Percentiles rank a stretch among this genome's conserved stretches.
These are phyloP conservation scores for Begonia loranthoides DNA, from an alignment of 306 rosid species.

Conservation along the genomic window DNA sequence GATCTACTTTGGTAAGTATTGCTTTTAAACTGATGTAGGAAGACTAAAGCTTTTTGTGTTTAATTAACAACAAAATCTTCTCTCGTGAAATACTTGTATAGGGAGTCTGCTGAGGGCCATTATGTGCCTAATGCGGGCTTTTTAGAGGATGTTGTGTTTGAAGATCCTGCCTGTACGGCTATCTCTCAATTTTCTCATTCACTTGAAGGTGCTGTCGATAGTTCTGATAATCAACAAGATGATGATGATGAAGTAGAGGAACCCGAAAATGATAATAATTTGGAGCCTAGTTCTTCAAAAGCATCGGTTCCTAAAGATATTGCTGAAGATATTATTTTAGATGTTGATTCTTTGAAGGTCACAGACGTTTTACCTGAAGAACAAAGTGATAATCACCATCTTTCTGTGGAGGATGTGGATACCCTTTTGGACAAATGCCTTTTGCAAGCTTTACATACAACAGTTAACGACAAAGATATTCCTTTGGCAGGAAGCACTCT, in stretches of 20 bases:
- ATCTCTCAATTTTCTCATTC: conserved; percentile 28
- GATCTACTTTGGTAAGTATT: conserved; percentile 78
- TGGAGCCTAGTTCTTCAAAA: conserved; percentile 18
- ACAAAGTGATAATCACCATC: conserved; percentile 30
- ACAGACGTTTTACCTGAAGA: conserved; percentile 29
- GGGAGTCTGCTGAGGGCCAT: conserved; percentile 65
- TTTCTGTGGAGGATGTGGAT: conserved; percentile 65
- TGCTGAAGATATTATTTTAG: conserved; percentile 26
- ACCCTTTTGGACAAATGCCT: conserved; percentile 77
- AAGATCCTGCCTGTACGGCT: conserved; percentile 50
- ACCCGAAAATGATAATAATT: conserved; percentile 17
- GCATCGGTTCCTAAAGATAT: conserved; percentile 9
- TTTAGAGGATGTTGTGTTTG: conserved; percentile 67
- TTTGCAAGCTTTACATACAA: conserved; percentile 80
- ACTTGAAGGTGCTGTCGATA: conserved; percentile 19
- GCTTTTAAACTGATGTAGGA: conserved; percentile 9
- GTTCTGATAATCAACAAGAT: conserved; percentile 24
- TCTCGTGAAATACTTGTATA: conserved; percentile 20
- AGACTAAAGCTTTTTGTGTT: not conserved
- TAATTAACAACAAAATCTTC: conserved; percentile 6
- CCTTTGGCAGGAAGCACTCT: conserved; percentile 95
- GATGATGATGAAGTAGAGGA: conserved; percentile 17
- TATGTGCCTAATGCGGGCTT: conserved; percentile 90
- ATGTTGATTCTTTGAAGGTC: conserved; percentile 47
- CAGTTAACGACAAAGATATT: conserved; percentile 75